Conservation (phyloP, 495 filamentous ascomycete species). For the Lindgomyces ingoldianus region DNA sequence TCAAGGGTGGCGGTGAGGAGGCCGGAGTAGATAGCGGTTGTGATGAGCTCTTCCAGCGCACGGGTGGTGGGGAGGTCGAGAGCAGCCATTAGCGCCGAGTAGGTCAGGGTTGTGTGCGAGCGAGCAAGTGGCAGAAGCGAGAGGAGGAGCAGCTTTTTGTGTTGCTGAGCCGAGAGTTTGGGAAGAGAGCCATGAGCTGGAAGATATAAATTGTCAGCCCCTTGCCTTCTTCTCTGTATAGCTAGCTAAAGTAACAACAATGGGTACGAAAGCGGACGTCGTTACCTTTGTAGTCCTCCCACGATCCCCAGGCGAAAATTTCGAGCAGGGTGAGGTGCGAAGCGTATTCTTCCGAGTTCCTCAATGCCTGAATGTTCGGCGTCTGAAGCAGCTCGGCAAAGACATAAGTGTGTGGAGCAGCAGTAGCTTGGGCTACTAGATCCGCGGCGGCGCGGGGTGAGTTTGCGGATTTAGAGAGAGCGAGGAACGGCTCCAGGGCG, state of each 20-base stretch:
- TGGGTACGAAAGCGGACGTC: too few relatives aligned
- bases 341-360: slow-evolving; percentile 54
- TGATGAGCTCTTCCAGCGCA: slow-evolving; percentile 87
- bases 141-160: slow-evolving; percentile 85
- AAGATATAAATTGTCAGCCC: background rate
- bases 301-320: slow-evolving; percentile 94
- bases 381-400: slow-evolving; percentile 90
- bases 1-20: slow-evolving; percentile 81
- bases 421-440: slow-evolving; percentile 83
- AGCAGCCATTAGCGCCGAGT: slow-evolving; percentile 62
- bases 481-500: slow-evolving; percentile 79
- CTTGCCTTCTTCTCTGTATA: background rate
- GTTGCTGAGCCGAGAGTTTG: slow-evolving; percentile 67
- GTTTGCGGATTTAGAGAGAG: slow-evolving; percentile 80
- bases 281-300: slow-evolving; percentile 70
- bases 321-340: slow-evolving; percentile 72
- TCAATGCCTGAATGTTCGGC: slow-evolving; percentile 76
- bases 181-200: slow-evolving; percentile 65
- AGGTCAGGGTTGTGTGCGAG: slow-evolving; percentile 64
- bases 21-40: slow-evolving; percentile 81
- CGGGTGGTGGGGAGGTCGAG: slow-evolving; percentile 68
- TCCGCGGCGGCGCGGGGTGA: slow-evolving; percentile 83
- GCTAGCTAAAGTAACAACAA: too few relatives aligned
- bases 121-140: slow-evolving; percentile 76
- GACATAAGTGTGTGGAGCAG: slow-evolving; percentile 83